Conservation (phyloP, 768 basidiomycete genomes). For the Suillus discolor region DNA sequence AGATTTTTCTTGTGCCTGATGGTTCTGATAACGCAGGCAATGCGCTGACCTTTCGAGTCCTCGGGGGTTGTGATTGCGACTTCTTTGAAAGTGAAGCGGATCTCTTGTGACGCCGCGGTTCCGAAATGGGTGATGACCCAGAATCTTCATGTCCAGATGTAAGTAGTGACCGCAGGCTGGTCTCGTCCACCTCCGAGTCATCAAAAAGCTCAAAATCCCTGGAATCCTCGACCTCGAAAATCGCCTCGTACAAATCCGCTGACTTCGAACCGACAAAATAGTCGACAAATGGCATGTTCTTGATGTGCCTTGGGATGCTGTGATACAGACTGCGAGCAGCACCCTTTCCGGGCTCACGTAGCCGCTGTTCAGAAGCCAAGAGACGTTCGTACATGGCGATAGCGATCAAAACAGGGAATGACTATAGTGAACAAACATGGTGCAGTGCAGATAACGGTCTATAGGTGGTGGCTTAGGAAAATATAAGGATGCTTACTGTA, state of each 20-base stretch:
- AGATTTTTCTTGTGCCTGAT: conserved; percentile 31
- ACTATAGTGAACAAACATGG: conserved; percentile 35
- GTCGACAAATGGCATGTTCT: conserved; percentile 73
- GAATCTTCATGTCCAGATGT: conserved; percentile 13
- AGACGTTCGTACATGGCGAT: conserved; percentile 84
- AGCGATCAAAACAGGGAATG: conserved; percentile 74
- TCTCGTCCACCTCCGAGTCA: conserved; percentile 48
- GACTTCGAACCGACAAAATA: conserved; percentile 72
- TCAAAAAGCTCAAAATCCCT: conserved; percentile 51
- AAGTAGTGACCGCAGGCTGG: conserved; percentile 13
- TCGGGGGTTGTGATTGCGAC: conserved; percentile 13
- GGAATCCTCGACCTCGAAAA: conserved; percentile 70
- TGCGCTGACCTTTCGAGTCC: conserved; percentile 30
- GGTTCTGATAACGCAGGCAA: conserved; percentile 30
- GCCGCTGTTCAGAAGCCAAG: conserved; percentile 50
- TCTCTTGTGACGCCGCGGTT: conserved; percentile 7
- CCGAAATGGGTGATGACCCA: conserved; percentile 15
- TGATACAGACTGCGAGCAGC: conserved; percentile 61
- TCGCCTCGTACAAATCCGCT: conserved; percentile 72
- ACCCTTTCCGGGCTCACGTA: conserved; percentile 54
- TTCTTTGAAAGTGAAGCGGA: conserved; percentile 12
- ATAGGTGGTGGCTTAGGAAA: conserved; percentile 2
- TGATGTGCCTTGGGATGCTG: conserved; percentile 69
- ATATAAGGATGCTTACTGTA: conserved; percentile 51
- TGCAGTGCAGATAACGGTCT: conserved; percentile 5